Conservation (phyloP, 148 eudicot genomes). For the Beta vulgaris region DNA sequence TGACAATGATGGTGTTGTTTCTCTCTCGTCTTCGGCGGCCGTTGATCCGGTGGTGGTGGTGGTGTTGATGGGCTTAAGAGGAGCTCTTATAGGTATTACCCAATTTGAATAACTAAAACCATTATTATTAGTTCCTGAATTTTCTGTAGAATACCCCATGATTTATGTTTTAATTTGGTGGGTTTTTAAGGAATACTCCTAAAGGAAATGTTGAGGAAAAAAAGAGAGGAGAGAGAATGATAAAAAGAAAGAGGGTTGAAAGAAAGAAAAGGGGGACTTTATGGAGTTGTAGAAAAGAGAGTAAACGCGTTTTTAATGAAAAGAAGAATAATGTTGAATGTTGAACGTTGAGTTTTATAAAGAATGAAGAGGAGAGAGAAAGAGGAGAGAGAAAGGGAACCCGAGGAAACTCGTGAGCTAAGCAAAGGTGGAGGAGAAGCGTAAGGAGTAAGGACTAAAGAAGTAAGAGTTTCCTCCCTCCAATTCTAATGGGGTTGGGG, state of each 20-base stretch:
- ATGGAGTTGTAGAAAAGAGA: background rate
- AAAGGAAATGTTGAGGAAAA: background rate
- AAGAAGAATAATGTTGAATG: background rate
- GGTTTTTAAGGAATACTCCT: background rate
- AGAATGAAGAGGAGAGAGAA: background rate
- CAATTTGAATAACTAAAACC: background rate
- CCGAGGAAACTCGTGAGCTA: slow-evolving; percentile 34
- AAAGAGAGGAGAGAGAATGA: background rate
- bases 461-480: slow-evolving; percentile 5
- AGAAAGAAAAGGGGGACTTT: background rate
- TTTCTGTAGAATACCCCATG: slow-evolving; percentile 20
- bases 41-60: too few species aligned
- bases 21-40: too few species aligned
- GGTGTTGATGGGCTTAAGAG: slow-evolving; percentile 23
- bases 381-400: slow-evolving; percentile 33
- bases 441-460: background rate
- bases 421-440: background rate
- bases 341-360: slow-evolving; percentile 10
- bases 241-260: background rate
- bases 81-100: slow-evolving; percentile 14
- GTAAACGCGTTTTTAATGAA: slow-evolving; percentile 21
- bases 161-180: background rate
- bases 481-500: slow-evolving; percentile 13
- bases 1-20: background rate
- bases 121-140: slow-evolving; percentile 9